Percentiles rank a stretch among this genome's conserved stretches.
These are phyloP conservation scores for Furculomyces boomerangus DNA, from an alignment of 371 early-diverging fungal species.

Conservation along the genomic window DNA sequence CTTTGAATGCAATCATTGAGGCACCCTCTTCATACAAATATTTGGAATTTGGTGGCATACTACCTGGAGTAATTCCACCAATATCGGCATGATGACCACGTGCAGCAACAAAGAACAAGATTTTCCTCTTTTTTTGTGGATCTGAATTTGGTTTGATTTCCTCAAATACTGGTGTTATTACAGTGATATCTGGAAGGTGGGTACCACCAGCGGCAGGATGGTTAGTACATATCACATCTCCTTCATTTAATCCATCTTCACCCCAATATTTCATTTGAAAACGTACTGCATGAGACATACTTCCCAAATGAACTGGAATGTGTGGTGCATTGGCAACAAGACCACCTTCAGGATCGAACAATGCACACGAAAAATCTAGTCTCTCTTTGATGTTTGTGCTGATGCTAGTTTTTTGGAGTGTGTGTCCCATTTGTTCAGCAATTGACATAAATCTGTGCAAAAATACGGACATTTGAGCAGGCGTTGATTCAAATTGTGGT, in stretches of 20 bases:
- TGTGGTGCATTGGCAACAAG: conserved; percentile 86
- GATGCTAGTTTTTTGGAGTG: conserved; percentile 83
- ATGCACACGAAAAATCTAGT: conserved; percentile 87
- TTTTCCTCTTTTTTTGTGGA: conserved; percentile 11
- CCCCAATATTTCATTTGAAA: conserved; percentile 66
- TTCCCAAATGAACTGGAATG: conserved; percentile 89
- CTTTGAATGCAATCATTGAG: conserved; percentile 69
- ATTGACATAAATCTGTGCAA: conserved; percentile 94
- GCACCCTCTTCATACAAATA: conserved; percentile 89
- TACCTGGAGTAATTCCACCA: conserved; percentile 66
- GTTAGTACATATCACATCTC: conserved; percentile 88
- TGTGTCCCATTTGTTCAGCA: conserved; percentile 94
- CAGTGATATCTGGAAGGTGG: conserved; percentile 87
- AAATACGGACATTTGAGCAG: conserved; percentile 68
- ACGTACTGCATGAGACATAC: conserved; percentile 80
- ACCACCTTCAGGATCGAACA: conserved; percentile 87
- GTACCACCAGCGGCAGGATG: conserved; percentile 94
- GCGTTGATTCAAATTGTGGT: not conserved
- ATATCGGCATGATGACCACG: conserved; percentile 96
- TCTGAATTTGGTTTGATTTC: conserved; percentile 15
- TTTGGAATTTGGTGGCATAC: conserved; percentile 59
- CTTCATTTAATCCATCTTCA: conserved; percentile 30
- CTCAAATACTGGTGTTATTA: conserved; percentile 92
- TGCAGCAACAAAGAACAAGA: conserved; percentile 88
- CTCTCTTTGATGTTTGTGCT: conserved; percentile 96